Base-by-base conservation (phyloP, 805 yeast species). In the Ogataea henricii region DNA sequence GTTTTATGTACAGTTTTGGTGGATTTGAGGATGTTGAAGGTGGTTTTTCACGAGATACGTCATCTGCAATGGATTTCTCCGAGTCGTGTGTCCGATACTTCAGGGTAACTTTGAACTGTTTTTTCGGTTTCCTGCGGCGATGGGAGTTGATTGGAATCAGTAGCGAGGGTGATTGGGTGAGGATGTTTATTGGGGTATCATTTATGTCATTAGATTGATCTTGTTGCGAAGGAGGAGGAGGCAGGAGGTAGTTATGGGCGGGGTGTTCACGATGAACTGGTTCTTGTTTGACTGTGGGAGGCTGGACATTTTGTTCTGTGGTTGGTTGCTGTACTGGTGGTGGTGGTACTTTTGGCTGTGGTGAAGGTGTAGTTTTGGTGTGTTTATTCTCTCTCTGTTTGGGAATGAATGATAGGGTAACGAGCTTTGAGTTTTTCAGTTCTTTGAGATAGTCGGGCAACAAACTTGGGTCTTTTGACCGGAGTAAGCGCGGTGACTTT, bases 331-430 rank as follows among this genome's bases (percentile, higher is more conserved):
- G 39, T 8, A 17, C 25, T 22, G 8, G 8, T 6, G 8, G 25
- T 27, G n/a, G 6, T 12, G 5, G 32, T 4, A 14, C n/a, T 22
- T 36, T 13, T 22, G 23, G 27, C 12, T 20, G 27, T 17, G 40
- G 22, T 25, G 22, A 23, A 14, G 30, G 25, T 3, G 49, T 14
- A 4, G 37, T 16, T 41, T 46, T 34, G 30, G 25, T 23, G 43
- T 38, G 21, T 23, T 33, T 26, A 23, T 39, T 17, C 22, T 26
- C 23, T 45, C 47, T 14, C 14, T 34, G 17, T 27, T 49, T 45
- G 4, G 62, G 62, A 14, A 59, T 56, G 44, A 49, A 56, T 3
- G 63, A 59, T 10, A 57, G 48, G 4, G 62, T 59, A 21, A 59
- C 62, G 17, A 59, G 44, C 30, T 57, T 59, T 6, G 62, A 48